phyloP scores from a whole-genome alignment of 768 basidiomycete species.

The Lentinula sp. region DNA sequence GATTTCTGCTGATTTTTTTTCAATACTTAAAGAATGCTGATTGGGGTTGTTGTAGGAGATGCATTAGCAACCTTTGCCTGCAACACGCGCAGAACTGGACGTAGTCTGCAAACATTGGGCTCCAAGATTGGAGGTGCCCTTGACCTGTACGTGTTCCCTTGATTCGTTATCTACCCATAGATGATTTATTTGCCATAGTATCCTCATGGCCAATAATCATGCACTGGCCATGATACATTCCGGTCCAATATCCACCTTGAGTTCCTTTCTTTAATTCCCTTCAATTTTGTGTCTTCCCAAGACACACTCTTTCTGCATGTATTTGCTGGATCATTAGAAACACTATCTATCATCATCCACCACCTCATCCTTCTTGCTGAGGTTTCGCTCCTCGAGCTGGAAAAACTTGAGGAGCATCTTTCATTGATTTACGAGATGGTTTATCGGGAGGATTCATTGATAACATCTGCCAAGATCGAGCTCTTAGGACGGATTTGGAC shows the following conservation, averaged over 20 bases:
- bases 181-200: too few species aligned
- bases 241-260: not conserved
- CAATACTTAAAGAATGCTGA: not conserved
- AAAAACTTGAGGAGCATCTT: constrained; percentile 58
- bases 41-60: constrained; percentile 24
- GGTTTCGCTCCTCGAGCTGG: constrained; percentile 44
- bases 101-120: constrained; percentile 54
- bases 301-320: constrained; percentile 53
- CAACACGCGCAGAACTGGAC: constrained; percentile 55
- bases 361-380: constrained; percentile 65
- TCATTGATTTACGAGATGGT: constrained; percentile 51
- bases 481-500: constrained; percentile 69
- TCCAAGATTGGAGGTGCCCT: constrained; percentile 50
- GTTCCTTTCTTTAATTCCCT: not conserved
- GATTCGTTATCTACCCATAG: too few species aligned
- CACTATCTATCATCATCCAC: constrained; percentile 40
- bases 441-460: constrained; percentile 45
- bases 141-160: too few species aligned
- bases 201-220: too few species aligned
- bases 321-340: constrained; percentile 35
- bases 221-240: constrained; percentile 64
- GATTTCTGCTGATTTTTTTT: too few species aligned
- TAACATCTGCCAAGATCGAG: constrained; percentile 39
- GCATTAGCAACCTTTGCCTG: constrained; percentile 46
- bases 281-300: constrained; percentile 66